A percentile compares a stretch with the other conserved stretches of the same genome.
These are phyloP conservation scores for Coelastrella sp. DNA, from an alignment of 139 green algal genomes.

Conservation along the genomic window DNA sequence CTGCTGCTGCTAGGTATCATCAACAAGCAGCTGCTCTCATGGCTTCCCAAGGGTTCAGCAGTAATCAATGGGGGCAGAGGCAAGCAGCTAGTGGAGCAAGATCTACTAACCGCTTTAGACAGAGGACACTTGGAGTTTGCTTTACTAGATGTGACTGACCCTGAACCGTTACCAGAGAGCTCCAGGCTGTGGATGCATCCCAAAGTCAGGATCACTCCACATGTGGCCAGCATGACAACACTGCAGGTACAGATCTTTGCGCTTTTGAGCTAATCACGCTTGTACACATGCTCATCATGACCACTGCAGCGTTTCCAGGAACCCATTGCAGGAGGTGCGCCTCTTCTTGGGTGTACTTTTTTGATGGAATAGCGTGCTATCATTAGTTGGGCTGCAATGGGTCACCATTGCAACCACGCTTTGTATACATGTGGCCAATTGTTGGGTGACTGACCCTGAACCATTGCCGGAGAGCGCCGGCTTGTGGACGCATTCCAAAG, in stretches of 20 bases:
- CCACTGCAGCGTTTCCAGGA: not conserved
- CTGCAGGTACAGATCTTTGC: no score
- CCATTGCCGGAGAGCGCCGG: constrained; percentile 63
- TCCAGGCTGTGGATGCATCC: constrained; percentile 72
- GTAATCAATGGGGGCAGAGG: constrained; percentile 74
- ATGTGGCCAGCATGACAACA: constrained; percentile 70
- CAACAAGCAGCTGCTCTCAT: constrained; percentile 60
- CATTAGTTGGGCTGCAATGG: no score
- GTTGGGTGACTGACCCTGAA: constrained; percentile 70
- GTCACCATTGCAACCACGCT: no score
- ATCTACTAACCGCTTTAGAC: constrained; percentile 68
- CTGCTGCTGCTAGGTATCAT: constrained; percentile 56
- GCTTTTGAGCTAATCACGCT: no score
- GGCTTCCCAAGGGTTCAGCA: constrained; percentile 59
- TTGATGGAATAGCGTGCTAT: no score
- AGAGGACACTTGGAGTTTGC: constrained; percentile 51
- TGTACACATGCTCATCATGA: no score
- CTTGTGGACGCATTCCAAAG: constrained; percentile 62
- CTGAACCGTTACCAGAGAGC: constrained; percentile 68
- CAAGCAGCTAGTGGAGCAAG: constrained; percentile 65
- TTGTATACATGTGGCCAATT: no score
- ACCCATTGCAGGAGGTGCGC: no score
- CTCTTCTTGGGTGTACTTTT: no score
- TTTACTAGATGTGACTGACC: constrained; percentile 69
- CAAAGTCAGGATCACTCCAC: constrained; percentile 69